These are phyloP conservation scores for Eucalyptus lansdowneana DNA, from an alignment of 345 rosid species.

Conservation along the genomic window DNA sequence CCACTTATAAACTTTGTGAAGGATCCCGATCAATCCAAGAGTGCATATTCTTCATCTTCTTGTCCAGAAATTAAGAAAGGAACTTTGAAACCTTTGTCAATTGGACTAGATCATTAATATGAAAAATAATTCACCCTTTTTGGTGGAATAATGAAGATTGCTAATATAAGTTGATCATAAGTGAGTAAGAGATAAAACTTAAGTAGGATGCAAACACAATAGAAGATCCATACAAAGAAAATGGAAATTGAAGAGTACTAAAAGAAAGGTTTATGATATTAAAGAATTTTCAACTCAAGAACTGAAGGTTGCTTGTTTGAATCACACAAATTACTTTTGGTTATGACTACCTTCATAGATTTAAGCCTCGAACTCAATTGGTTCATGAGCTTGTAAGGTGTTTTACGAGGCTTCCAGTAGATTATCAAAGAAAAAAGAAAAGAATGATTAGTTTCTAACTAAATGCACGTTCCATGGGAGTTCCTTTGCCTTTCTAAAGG, in stretches of 20 bases:
- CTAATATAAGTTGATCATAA: neutral
- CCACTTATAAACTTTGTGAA: neutral
- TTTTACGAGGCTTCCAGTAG: neutral
- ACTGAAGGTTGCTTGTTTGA: neutral
- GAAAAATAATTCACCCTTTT: neutral
- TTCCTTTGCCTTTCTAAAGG: neutral
- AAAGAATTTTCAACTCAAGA: neutral
- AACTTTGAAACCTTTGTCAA: neutral
- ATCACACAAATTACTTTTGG: rapidly evolving
- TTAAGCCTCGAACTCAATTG: neutral
- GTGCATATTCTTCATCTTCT: neutral
- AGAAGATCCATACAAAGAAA: neutral
- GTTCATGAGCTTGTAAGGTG: rapidly evolving
- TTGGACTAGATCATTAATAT: neutral
- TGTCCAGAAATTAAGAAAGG: neutral
- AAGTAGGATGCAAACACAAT: neutral
- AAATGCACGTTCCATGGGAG: neutral
- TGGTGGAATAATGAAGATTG: neutral
- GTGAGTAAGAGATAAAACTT: neutral
- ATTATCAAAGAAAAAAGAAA: neutral
- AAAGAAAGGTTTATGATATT: neutral
- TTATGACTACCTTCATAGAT: neutral
- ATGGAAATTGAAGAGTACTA: neutral
- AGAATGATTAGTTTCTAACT: neutral
- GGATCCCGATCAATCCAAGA: neutral